Base-by-base conservation (phyloP, 1,284 basidiomycete genomes). In the Rhodotorula sp. region DNA sequence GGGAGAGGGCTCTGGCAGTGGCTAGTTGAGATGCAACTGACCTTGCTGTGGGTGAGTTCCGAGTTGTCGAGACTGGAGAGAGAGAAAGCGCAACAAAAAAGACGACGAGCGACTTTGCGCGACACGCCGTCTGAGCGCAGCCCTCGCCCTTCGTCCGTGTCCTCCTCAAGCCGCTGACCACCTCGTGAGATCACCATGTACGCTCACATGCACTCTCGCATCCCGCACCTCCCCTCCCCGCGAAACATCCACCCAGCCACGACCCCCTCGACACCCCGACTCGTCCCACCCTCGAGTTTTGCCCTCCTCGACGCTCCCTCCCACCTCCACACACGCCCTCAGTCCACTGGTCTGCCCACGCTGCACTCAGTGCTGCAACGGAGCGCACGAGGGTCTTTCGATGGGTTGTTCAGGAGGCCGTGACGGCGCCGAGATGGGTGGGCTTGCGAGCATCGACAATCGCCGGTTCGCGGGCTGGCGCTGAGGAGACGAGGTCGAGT, bases 101-200 rank as follows among this genome's bases (percentile, higher is more conserved):
- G 36, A 11, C 39, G 7, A 24, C 4, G 34, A 13, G 46, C 11
- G n/a, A 29, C 15, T 27, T n/a, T 15, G n/a, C 5, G 32, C 46
- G 24, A 34, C 29, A 22, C 17, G 24, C 30, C 20, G 29, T 29
- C 29, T 22, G 17, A 19, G 34, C 22, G 20, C 20, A 27, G 20
- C 49, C n/a, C 29, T 46, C 46, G 9, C 29, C 9, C 27, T 39
- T 46, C 60, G 52, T 62, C 51, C 39, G 49, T 48, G 29, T 58
- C 60, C 54, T 54, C 27, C 48, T n/a, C 36, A 62, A 39, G 39
- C 46, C 56, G 60, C 52, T 44, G 60, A 52, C 53, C 60, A 36
- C 59, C 36, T 62, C 60, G 29, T 19, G 34, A n/a, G 27, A 27
- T 56, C 36, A 61, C 34, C 46, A 62, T 62, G 60, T 54, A 46